Evolutionary conservation across 179 eudicot species (phyloP).

Genomic region (Corrigiola litoralis): DNA sequence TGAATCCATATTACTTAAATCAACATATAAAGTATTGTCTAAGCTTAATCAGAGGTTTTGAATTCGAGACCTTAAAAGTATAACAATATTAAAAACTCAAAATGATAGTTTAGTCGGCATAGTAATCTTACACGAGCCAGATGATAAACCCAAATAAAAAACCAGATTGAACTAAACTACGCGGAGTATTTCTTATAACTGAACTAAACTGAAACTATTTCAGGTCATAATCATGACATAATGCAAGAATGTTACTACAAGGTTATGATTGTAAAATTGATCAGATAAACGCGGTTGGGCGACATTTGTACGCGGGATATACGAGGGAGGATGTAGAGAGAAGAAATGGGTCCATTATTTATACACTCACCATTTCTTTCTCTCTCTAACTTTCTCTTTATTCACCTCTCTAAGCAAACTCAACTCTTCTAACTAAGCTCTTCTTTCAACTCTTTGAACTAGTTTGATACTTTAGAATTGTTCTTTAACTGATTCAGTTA

Average conservation of each 20-base stretch:
- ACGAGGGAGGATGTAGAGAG: slow-evolving; percentile 10
- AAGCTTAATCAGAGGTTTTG: too few species aligned
- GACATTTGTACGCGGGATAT: slow-evolving; percentile 35
- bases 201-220: too few species aligned
- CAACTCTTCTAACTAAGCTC: background rate
- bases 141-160: too few species aligned
- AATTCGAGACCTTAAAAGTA: too few species aligned
- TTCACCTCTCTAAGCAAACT: slow-evolving; percentile 34
- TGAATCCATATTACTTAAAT: too few species aligned
- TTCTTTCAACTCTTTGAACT: background rate
- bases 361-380: slow-evolving; percentile 7
- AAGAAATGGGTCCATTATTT: background rate
- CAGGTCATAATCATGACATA: too few species aligned
- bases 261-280: background rate
- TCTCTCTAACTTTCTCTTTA: slow-evolving; percentile 20
- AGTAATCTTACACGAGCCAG: too few species aligned
- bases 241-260: background rate
- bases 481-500: slow-evolving; percentile 6
- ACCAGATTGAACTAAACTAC: too few species aligned
- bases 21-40: too few species aligned
- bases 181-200: too few species aligned
- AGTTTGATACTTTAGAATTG: slow-evolving; percentile 13
- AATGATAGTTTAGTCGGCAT: too few species aligned
- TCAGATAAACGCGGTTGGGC: slow-evolving; percentile 18
- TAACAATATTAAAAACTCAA: too few species aligned